phyloP scores from a whole-genome alignment of 2,329 filamentous ascomycete species.

The Colletotrichum somersetense region DNA sequence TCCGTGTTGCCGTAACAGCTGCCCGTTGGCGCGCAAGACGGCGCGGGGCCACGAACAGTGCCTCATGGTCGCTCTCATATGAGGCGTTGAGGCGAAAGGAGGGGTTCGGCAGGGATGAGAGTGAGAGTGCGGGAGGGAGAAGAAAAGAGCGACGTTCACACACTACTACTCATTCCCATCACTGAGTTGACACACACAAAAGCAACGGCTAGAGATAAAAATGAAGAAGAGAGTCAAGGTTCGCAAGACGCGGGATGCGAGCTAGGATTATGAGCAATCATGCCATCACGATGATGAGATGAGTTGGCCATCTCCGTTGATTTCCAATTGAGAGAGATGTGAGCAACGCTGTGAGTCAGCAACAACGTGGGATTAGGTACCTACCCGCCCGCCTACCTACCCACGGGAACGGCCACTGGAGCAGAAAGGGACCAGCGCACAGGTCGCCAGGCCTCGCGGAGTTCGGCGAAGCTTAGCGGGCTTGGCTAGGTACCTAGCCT shows the following conservation, averaged over 20 bases:
- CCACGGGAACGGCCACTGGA: conserved; percentile 18
- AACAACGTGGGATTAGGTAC: conserved; percentile 36
- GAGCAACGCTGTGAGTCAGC: conserved; percentile 30
- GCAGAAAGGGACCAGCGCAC: conserved; percentile 18
- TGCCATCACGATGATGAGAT: conserved; percentile 24
- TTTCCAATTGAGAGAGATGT: conserved; percentile 13
- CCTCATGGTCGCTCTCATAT: conserved; percentile 24
- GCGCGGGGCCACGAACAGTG: conserved; percentile 25
- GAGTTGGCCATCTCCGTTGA: conserved; percentile 29
- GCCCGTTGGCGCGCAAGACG: conserved; percentile 15
- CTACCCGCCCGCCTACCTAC: not conserved
- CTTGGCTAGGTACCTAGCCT: not conserved
- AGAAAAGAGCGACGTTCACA: not conserved
- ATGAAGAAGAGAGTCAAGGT: not conserved
- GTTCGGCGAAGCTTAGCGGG: conserved; percentile 12
- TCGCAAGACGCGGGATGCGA: not conserved
- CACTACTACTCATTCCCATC: conserved; percentile 17
- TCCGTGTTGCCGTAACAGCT: conserved; percentile 4
- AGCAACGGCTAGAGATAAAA: not conserved
- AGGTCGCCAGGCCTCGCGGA: conserved; percentile 30
- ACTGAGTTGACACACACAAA: not conserved
- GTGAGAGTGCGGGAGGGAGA: not conserved
- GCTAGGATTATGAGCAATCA: conserved; percentile 11
- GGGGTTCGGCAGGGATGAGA: not conserved
- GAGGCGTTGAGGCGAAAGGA: not conserved